Base-by-base conservation (phyloP, 225 moss, liverwort and hornwort genomes). In the Physcomitrellopsis africana region DNA sequence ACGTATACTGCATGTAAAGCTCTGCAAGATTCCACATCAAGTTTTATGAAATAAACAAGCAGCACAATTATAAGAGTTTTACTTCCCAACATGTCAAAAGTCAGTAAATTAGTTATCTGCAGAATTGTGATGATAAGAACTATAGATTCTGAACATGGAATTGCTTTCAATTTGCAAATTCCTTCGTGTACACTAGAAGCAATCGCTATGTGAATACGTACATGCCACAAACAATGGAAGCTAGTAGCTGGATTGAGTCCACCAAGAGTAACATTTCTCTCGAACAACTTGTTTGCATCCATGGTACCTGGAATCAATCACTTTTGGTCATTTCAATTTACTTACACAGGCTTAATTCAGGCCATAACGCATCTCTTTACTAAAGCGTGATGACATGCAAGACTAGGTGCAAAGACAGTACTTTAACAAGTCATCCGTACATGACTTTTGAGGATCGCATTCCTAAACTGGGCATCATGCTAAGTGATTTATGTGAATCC, bases 251-350 rank as follows among this genome's bases (percentile, higher is more conserved):
- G 51, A 60, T 51, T 11, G 88, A 88, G 22, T 87, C 82, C 73
- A 96, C 85, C 63, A 86, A 79, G 56, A 94, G 81, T 49, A 96
- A 72, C 84, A 76, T 63, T 7, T 71, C 80, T 70, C 78, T 90
- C 27, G 96, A 91, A 80, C 88, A 88, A 78, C 96, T 96, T 67
- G 92, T 81, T 84, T 96, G 96, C 94, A 96, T 96, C 96, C 89
- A 94, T 45, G 96, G 96, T 45, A 96, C 96, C 96, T 94, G 84
- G 63, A 83, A 65, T 66, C 46, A 49, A 65, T 44, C 12, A 77
- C 53, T 71, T 19, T 51, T 47, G 29, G 11, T 45, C 37, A 51
- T 66, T 59, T 62, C 22, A 51, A 42, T 46, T 41, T 29, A 67
- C 12, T 68, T 49, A 11, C 32, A 66, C 42, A 17, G 11, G 27